phyloP scores from a whole-genome alignment of 192 early-diverging fungal genomes.

The Globomyces pollinis-pini region DNA sequence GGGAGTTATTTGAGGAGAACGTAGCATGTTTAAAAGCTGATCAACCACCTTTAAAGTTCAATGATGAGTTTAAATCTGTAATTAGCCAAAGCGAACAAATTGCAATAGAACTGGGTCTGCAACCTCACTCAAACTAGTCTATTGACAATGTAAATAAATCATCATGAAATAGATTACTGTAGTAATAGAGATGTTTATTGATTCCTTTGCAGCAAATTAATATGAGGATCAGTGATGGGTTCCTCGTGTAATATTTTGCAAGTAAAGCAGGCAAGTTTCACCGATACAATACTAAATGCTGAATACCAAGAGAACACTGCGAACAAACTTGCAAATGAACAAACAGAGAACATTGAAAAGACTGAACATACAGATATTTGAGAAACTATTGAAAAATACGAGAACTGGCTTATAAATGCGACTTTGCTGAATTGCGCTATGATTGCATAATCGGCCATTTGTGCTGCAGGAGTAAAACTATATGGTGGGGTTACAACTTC shows the following conservation, averaged over 20 bases:
- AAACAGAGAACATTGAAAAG: conserved; percentile 1
- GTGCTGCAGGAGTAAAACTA: too few species aligned
- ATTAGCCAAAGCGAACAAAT: neutral
- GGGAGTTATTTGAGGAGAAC: neutral
- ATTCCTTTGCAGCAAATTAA: too few species aligned
- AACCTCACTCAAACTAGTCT: too few species aligned
- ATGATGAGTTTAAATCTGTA: neutral
- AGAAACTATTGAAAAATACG: conserved; percentile 3
- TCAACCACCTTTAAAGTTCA: neutral
- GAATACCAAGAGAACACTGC: neutral
- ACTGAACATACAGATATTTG: neutral
- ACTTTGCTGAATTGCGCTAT: neutral
- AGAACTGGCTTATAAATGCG: neutral
- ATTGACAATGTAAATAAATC: too few species aligned
- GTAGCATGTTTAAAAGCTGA: conserved; percentile 3
- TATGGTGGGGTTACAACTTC: too few species aligned
- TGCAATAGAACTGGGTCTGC: neutral
- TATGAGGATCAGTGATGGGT: too few species aligned
- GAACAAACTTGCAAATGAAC: neutral
- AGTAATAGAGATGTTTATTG: too few species aligned
- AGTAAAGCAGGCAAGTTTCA: neutral
- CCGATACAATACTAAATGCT: neutral
- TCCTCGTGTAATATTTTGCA: neutral
- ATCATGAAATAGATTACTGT: too few species aligned
- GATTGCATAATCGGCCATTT: neutral